phyloP scores from a whole-genome alignment of 2,329 filamentous ascomycete genomes.

The Colletotrichum tabaci region DNA sequence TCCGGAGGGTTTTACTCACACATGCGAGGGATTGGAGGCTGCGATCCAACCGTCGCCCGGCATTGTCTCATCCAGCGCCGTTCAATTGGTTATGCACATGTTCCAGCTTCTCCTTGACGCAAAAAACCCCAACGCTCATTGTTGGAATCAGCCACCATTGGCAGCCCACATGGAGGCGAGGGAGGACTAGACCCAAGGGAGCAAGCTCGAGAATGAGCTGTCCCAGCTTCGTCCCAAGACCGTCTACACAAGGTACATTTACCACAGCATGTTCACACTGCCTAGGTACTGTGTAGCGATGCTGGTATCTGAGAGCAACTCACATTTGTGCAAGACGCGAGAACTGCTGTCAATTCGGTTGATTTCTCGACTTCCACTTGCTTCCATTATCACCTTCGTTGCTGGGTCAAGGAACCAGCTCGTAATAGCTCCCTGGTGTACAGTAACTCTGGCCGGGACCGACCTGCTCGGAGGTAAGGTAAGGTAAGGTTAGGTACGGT shows the following conservation, averaged over 20 bases:
- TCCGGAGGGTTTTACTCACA: constrained; percentile 1
- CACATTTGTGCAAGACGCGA: background rate
- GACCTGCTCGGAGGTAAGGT: constrained; percentile 36
- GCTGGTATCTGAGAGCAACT: background rate
- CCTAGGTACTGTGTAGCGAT: too few relatives aligned
- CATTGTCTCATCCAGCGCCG: constrained; percentile 31
- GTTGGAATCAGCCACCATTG: constrained; percentile 5
- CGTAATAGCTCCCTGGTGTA: background rate
- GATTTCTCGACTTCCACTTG: too few relatives aligned
- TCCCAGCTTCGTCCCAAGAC: constrained; percentile 1
- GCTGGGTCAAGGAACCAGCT: background rate
- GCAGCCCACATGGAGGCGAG: constrained; percentile 16
- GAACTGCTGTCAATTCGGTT: background rate
- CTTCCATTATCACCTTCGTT: background rate
- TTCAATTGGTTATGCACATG: constrained; percentile 27
- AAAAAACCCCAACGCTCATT: background rate
- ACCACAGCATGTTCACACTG: too few relatives aligned
- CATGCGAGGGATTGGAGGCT: constrained; percentile 12
- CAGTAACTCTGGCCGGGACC: constrained; percentile 1
- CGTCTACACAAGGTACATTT: background rate
- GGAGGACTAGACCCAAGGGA: constrained; percentile 36
- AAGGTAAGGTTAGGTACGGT: constrained; percentile 24
- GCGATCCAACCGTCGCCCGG: constrained; percentile 1
- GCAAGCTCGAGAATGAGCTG: constrained; percentile 35
- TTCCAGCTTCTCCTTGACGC: background rate